Percentiles rank a stretch among this genome's conserved stretches.
Evolutionary conservation across 768 basidiomycete species (phyloP).

Genomic region (Xanthoconium purpureum): DNA sequence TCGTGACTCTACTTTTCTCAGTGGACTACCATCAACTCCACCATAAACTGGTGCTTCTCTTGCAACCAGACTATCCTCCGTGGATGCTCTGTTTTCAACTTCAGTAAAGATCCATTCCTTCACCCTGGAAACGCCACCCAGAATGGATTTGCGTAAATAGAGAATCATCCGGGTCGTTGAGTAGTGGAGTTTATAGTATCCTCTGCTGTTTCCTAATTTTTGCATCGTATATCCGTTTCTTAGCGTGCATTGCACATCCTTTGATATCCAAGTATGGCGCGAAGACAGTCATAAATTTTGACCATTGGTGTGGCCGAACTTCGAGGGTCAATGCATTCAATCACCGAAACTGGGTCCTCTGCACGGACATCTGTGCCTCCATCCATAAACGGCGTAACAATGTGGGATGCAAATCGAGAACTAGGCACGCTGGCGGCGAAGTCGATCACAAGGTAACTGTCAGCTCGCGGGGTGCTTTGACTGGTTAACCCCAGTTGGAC

Average conservation of each 20-base stretch:
- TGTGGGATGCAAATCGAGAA: too few relatives aligned
- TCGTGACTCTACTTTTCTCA: neutral
- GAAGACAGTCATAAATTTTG: neutral
- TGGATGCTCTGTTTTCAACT: constrained; percentile 33
- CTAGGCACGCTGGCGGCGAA: too few relatives aligned
- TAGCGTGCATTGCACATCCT: neutral
- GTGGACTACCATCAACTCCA: constrained; percentile 30
- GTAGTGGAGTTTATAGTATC: too few relatives aligned
- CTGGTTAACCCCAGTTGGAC: too few relatives aligned
- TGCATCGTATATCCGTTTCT: neutral
- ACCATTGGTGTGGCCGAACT: neutral
- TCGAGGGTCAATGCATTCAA: too few relatives aligned
- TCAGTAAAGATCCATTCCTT: constrained; percentile 28
- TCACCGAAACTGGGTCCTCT: too few relatives aligned
- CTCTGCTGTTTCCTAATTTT: neutral
- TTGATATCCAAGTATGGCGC: too few relatives aligned
- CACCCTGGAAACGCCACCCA: neutral
- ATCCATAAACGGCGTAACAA: too few relatives aligned
- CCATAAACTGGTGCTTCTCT: constrained; percentile 32
- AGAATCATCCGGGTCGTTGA: too few relatives aligned
- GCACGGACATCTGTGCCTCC: too few relatives aligned
- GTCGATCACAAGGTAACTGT: too few relatives aligned
- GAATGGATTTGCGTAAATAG: neutral
- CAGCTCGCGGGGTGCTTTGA: too few relatives aligned
- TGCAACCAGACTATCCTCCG: constrained; percentile 34